Base-by-base conservation (phyloP, 2,329 filamentous ascomycete species). In the Diaporthe ampelina region DNA sequence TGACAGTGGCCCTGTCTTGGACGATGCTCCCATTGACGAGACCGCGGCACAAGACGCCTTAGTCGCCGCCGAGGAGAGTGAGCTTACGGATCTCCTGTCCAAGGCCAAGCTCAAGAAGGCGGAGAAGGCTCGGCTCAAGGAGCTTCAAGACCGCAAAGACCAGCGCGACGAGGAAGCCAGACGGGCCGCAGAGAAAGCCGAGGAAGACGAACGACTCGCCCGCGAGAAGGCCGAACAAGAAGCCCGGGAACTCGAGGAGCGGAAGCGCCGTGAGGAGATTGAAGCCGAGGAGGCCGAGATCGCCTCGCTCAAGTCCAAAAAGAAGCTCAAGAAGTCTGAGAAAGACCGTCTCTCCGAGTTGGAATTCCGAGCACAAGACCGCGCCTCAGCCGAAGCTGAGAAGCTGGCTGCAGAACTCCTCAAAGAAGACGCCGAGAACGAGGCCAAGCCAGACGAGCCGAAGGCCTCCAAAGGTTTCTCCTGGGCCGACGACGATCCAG, bases 361-460 rank as follows among this genome's bases (percentile, higher is more conserved):
- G 45, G 69, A 72, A 54, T 56, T 57, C 59, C 74, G 74, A 26
- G 68, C 68, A 35, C 59, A 72, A 37, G 69, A 70, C 24, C 68
- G 74, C 13, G 74, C 68, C 40, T 63, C 72, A n/a, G 61, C 61
- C 26, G 68, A 72, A 37, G 69, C 74, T 26, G 59, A 68, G 11
- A 69, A 74, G 10, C 24, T 74, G 61, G 72, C 57, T 17, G 61
- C 70, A 35, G 68, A 72, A 9, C 24, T 56, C 32, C 84, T 74
- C 73, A 79, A 79, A 79, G 80, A 79, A 79, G 76, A 77, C 19
- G 77, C 76, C 13, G 72, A 77, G 5, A 76, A 80, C n/a, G 69
- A 50, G 37, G 61, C 48, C 37, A 54, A 70, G 2, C 43, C 59
- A 8, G 56, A 37, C 29, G 70, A 65, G 8, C 0, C 37, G 29